These are phyloP conservation scores for Fusarium sp. DNA, from an alignment of 2,329 filamentous ascomycete genomes.

Conservation along the genomic window DNA sequence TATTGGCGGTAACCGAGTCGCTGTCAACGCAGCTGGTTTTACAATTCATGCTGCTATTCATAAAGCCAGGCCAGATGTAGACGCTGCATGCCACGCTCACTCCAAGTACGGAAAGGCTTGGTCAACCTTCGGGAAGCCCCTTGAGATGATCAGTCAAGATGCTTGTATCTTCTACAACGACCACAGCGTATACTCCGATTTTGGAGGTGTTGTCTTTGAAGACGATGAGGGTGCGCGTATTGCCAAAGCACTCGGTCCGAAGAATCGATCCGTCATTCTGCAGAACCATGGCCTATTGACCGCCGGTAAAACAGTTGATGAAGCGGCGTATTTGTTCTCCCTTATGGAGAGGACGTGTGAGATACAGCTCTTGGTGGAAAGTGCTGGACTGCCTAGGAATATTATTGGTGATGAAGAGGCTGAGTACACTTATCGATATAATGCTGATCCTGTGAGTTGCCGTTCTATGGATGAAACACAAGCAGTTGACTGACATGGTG, in stretches of 20 bases:
- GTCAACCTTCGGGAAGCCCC: constrained; percentile 63
- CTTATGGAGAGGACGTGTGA: constrained; percentile 48
- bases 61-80: constrained; percentile 66
- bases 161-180: constrained; percentile 65
- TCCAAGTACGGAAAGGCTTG: constrained; percentile 68
- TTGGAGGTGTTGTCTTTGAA: constrained; percentile 70
- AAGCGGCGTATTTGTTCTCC: constrained; percentile 70
- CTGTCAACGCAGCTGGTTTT: constrained; percentile 70
- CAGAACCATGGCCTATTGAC: constrained; percentile 73
- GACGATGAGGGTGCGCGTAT: constrained; percentile 68
- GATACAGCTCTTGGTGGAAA: constrained; percentile 47
- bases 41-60: constrained; percentile 70
- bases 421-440: constrained; percentile 49
- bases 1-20: constrained; percentile 64
- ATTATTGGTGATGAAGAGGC: constrained; percentile 51
- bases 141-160: constrained; percentile 72
- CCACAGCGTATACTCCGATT: constrained; percentile 68
- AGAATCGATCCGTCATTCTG: constrained; percentile 64
- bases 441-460: constrained; percentile 43
- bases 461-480: rapidly evolving
- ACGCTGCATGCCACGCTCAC: constrained; percentile 70
- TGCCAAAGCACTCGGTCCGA: constrained; percentile 63
- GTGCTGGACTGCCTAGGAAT: constrained; percentile 39
- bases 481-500: background rate
- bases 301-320: constrained; percentile 71